Evolutionary conservation across 805 yeast species (phyloP), one percentile per base, ranked within the genome.

Genomic region (Kazachstania bromeliacearum): DNA sequence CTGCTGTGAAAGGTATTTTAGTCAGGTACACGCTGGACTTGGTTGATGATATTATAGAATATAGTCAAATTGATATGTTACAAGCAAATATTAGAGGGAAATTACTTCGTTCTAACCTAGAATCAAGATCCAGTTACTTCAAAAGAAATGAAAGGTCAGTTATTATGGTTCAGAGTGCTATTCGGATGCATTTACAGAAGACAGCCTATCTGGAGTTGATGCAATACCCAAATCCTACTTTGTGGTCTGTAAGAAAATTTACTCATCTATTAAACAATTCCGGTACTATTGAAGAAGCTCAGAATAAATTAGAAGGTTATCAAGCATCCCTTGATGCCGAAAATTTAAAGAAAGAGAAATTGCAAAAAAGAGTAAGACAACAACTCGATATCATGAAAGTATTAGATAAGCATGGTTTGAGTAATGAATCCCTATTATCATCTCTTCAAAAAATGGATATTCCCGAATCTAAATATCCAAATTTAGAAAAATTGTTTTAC

Each of bases 331-430:
- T 89, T 25, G 72, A 79, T 34, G 78, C 75, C 25, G 78, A 73
- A 39, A 80, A 88, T n/a, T 68, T 71, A 39, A 65, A 67, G 16
- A 85, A 84, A 48, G 89, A 79, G 44, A 72, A 68, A 24, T 62
- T 85, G 47, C 94, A 88, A 57, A 71, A 70, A 35, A 79, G 77
- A 40, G 74, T 88, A 39, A 80, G 81, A 41, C 79, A 81, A 48
- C 66, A 87, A 42, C 85, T 85, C 44, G 73, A 81, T 42, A 87
- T 87, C 52, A 72, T 84, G 40, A 80, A 85, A 5, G 62, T 87
- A 30, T 62, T 92, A 29, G 84, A 80, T 45, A 83, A 78, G 51
- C 85, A 83, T 60, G 81, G 80, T 1, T 18, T 45, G 28, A 38
- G 33, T n/a, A 27, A 18, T 22, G 27, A 30, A 3, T 26, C 16